phyloP scores from a whole-genome alignment of 169 alveolate genomes.

The Plasmodium gaboni region DNA sequence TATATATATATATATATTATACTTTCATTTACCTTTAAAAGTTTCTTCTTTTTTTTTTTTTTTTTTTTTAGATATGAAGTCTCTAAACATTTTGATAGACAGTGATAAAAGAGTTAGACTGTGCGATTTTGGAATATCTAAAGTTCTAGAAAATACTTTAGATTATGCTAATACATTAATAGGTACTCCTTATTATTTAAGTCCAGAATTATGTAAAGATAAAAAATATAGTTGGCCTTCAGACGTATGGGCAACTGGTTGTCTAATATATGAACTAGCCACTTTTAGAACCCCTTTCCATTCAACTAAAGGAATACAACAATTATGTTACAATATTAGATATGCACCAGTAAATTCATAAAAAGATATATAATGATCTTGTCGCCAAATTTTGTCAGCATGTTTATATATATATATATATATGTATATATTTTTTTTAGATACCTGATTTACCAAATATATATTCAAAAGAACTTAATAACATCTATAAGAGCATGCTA shows the following conservation, averaged over 20 bases:
- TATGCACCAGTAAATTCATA: constrained; percentile 80
- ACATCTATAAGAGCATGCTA: constrained; percentile 85
- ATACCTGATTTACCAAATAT: constrained; percentile 84
- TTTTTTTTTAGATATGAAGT: constrained; percentile 85
- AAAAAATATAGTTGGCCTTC: constrained; percentile 98
- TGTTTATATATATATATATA: neutral
- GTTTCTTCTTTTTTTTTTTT: no score
- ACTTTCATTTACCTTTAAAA: no score
- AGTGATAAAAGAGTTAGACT: constrained; percentile 90
- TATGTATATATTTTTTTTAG: constrained; percentile 31
- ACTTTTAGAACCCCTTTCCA: constrained; percentile 90
- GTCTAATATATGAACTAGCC: constrained; percentile 89
- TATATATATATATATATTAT: constrained; percentile 16
- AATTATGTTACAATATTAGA: constrained; percentile 85
- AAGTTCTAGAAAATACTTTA: constrained; percentile 93
- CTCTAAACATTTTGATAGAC: constrained; percentile 92
- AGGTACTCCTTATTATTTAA: constrained; percentile 99
- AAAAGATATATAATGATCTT: neutral
- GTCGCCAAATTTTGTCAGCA: neutral
- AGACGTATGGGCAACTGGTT: constrained; percentile 99
- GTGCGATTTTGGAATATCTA: constrained; percentile 96
- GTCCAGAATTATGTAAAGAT: constrained; percentile 98
- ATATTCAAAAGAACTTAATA: constrained; percentile 83
- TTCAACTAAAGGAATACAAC: constrained; percentile 87
- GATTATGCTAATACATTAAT: constrained; percentile 97